phyloP scores from a whole-genome alignment of 2,329 filamentous ascomycete species.

The Penicillium sp. region DNA sequence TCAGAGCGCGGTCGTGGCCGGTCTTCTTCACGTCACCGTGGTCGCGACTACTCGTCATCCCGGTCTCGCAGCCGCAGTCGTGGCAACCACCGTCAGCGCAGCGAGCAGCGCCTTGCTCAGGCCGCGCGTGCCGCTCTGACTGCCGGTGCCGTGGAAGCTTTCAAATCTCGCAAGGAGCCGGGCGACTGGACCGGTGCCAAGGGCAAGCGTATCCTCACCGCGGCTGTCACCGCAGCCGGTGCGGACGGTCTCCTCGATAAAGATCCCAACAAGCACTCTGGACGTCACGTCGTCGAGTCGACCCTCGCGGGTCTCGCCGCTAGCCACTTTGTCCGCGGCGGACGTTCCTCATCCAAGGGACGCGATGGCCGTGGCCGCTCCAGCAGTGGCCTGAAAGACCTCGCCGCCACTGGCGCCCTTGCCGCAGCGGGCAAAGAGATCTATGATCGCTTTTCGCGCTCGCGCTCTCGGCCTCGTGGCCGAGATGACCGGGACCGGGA shows the following conservation, averaged over 20 bases:
- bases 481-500: conserved; percentile 26
- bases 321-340: conserved; percentile 82
- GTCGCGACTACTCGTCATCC: conserved; percentile 51
- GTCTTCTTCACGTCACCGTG: conserved; percentile 28
- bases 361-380: conserved; percentile 56
- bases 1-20: conserved; percentile 54
- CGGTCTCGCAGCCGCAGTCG: conserved; percentile 54
- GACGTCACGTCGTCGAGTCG: conserved; percentile 80
- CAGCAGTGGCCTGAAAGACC: conserved; percentile 45
- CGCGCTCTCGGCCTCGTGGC: conserved; percentile 45
- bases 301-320: conserved; percentile 86
- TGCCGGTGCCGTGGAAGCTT: conserved; percentile 88
- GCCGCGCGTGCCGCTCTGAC: conserved; percentile 88
- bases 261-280: conserved; percentile 71
- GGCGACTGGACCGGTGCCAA: conserved; percentile 90
- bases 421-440: conserved; percentile 52
- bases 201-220: conserved; percentile 86
- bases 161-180: conserved; percentile 83
- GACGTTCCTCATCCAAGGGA: conserved; percentile 55
- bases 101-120: conserved; percentile 70
- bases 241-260: conserved; percentile 74
- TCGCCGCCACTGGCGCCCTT: conserved; percentile 48
- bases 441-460: conserved; percentile 41
- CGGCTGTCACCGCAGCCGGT: conserved; percentile 80
- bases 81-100: conserved; percentile 53